Evolutionary conservation across 495 filamentous ascomycete genomes (phyloP), one percentile per base, ranked within the genome.

Genomic region (Penicillium canariense): DNA sequence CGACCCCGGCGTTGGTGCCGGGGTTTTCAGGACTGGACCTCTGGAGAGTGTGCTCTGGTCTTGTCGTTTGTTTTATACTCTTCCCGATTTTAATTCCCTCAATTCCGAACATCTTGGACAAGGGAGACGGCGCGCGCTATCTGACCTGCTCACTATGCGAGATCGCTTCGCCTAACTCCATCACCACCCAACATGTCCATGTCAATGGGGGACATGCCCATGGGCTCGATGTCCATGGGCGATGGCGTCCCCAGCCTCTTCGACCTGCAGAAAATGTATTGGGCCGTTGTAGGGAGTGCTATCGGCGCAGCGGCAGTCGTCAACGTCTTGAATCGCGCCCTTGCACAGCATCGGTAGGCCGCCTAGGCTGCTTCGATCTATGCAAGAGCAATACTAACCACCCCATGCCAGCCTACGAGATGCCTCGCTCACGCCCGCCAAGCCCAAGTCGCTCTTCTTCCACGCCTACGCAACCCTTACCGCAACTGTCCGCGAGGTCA

Each of bases 401-500:
- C 30, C 10, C 12, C 22, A 45, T 12, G 28, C n/a, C 50, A 73
- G 70, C 50, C 47, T 67, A 11, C 59, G 60, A 40, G 68, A 69
- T 50, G 55, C 60, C 2, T 62, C 66, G 3, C 54, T 63, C 34
- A 81, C 72, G 22, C 86, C 88, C 8, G 84, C 88, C 15, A 84
- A 82, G 62, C 88, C 89, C 12, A 83, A 79, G 58, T 82, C 80
- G 39, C 17, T 60, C 1, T 73, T 85, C 47, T 70, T 81, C 46
- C 71, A 77, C 27, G 38, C 62, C 39, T 85, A 82, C 73, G 88
- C 88, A 9, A 91, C 89, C 1, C 53, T 80, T 23, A 87, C 86
- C 30, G 89, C 89, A 1, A 72, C 87, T 25, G 60, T 69, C 17
- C 82, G 89, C 54, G 89, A 94, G 68, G 72, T 81, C 30, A 79